Evolutionary conservation across 495 filamentous ascomycete genomes (phyloP).

Genomic region (Tuber aestivum): DNA sequence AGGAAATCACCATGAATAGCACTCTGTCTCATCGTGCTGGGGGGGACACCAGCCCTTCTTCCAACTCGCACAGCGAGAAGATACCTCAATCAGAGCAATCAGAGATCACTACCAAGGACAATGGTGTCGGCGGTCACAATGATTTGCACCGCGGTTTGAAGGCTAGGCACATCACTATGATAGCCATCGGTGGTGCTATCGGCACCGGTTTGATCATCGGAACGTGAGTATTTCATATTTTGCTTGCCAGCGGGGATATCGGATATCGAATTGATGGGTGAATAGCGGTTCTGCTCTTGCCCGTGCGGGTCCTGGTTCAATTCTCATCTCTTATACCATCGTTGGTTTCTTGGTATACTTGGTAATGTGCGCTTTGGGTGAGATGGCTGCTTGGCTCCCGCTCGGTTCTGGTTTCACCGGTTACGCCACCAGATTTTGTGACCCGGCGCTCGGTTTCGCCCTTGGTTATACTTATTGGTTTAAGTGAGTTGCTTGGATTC

Average conservation of each 20-base stretch:
- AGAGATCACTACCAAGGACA: constrained; percentile 16
- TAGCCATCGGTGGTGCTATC: constrained; percentile 80
- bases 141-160: constrained; percentile 58
- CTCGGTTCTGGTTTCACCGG: constrained; percentile 54
- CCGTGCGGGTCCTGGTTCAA: constrained; percentile 62
- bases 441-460: constrained; percentile 59
- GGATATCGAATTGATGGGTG: neutral
- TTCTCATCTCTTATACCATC: constrained; percentile 61
- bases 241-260: neutral
- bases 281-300: constrained; percentile 57
- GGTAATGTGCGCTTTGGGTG: constrained; percentile 58
- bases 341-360: constrained; percentile 58
- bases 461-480: constrained; percentile 61
- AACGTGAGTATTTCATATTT: constrained; percentile 34
- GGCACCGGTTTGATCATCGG: constrained; percentile 63
- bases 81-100: constrained; percentile 14
- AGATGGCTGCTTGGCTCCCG: constrained; percentile 59
- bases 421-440: constrained; percentile 58
- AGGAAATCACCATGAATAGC: neutral
- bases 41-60: constrained; percentile 15
- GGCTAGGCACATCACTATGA: constrained; percentile 67
- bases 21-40: neutral
- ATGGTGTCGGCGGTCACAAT: constrained; percentile 6
- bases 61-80: constrained; percentile 29
- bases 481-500: constrained; percentile 45